Conservation (phyloP, 2,329 filamentous ascomycete species). For the Aspergillus aculeatus region DNA sequence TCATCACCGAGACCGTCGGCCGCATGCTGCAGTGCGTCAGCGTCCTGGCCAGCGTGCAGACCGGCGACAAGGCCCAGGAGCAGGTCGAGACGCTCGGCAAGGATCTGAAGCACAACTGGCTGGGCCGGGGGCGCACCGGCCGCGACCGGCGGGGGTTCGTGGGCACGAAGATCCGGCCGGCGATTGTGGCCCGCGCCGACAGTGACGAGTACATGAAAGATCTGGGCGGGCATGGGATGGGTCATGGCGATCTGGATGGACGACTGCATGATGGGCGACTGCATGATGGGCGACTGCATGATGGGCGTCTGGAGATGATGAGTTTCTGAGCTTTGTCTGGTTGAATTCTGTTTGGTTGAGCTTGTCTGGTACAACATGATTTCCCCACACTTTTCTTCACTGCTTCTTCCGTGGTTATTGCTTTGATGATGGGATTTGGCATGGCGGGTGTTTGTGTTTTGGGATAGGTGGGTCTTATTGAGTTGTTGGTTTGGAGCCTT, state of each 20-base stretch:
- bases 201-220: constrained; percentile 27
- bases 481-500: not conserved
- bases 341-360: too few relatives aligned
- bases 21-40: constrained; percentile 95
- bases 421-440: not conserved
- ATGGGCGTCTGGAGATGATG: constrained; percentile 29
- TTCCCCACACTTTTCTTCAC: not conserved
- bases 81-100: constrained; percentile 82
- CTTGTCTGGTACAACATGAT: constrained; percentile 16
- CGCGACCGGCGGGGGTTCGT: constrained; percentile 88
- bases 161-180: constrained; percentile 56
- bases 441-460: not conserved
- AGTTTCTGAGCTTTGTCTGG: not conserved
- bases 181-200: constrained; percentile 26
- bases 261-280: constrained; percentile 25
- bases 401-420: not conserved
- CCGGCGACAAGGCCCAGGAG: constrained; percentile 68
- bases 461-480: not conserved
- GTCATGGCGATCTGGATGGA: constrained; percentile 16
- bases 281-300: constrained; percentile 21
- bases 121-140: constrained; percentile 84
- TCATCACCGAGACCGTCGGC: constrained; percentile 91
- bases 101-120: constrained; percentile 93
- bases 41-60: constrained; percentile 76
- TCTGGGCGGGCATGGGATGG: not conserved